Evolutionary conservation across 2,329 filamentous ascomycete species (phyloP), one percentile per base, ranked within the genome.

Genomic region (Penicillium paneum): DNA sequence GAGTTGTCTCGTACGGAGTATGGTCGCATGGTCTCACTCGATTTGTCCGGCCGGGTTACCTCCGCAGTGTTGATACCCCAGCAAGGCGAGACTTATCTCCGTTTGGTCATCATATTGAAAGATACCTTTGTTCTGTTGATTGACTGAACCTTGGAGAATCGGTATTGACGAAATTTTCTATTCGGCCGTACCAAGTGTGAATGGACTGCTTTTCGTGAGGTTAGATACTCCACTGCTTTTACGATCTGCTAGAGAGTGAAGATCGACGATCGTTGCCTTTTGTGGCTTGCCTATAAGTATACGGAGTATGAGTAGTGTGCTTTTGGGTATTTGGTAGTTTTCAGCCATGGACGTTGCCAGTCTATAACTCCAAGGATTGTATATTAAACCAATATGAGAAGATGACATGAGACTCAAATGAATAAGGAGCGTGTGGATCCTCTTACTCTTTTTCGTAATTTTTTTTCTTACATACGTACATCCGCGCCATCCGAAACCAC

Each of bases 401-500:
- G 11, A 24, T 40, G 8, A 24, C 8, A 15, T 10, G 1, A 42
- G 13, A 43, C 28, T 34, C 13, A 24, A 40, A 44, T 15, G 28
- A 29, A 45, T 31, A 38, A 36, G 31, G 13, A 8, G 15, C n/a
- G 13, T 40, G 52, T 50, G 46, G 46, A 44, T 49, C 52, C 29
- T 34, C 8, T 15, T 34, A 1, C 1, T 19, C 13, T 36, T 31
- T 29, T 29, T 28, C 1, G 3, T 19, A 13, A 15, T 5, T 8
- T 34, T 26, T 52, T 21, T 46, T 6, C 21, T 19, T 38, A 34
- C 19, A 38, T 13, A 38, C 17, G 19, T 31, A 21, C 44, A 44
- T 54, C 52, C 46, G 52, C 52, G 38, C n/a, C 34, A 54, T 54
- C 52, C 52, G 52, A 54, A 21, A 44, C 46, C 17, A 19, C 10